These are phyloP conservation scores for Vitis hybrid DNA, from an alignment of 177 flowering plant genomes.

Conservation along the genomic window DNA sequence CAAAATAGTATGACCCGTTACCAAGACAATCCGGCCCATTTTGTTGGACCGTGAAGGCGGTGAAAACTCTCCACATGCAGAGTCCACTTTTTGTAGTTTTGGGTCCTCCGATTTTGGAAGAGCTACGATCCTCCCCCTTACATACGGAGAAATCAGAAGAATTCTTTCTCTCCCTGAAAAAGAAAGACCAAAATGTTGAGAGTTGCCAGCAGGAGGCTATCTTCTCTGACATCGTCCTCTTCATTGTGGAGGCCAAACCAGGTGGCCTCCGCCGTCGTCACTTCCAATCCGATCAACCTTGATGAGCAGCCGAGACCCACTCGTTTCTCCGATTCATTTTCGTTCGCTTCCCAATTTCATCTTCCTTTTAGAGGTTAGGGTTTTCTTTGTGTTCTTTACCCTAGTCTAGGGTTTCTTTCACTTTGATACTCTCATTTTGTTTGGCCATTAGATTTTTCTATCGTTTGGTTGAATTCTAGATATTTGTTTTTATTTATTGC, in stretches of 20 bases:
- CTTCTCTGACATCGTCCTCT: slow-evolving; percentile 13
- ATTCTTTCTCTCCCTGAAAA: neutral
- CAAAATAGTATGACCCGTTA: too few relatives aligned
- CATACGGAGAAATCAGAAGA: too few relatives aligned
- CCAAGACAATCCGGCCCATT: too few relatives aligned
- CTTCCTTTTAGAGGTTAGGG: slow-evolving; percentile 24
- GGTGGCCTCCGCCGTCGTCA: slow-evolving; percentile 9
- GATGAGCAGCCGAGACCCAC: slow-evolving; percentile 11
- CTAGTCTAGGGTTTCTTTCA: neutral
- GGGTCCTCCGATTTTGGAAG: too few relatives aligned
- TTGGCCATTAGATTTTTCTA: too few relatives aligned
- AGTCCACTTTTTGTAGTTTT: too few relatives aligned
- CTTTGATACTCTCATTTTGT: neutral
- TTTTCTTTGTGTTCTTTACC: neutral
- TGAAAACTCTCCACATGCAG: too few relatives aligned
- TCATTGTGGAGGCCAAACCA: slow-evolving; percentile 14
- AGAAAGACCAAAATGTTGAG: slow-evolving; percentile 24
- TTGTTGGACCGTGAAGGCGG: too few relatives aligned
- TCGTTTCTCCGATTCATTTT: neutral
- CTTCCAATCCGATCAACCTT: slow-evolving; percentile 2
- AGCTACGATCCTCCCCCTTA: too few relatives aligned
- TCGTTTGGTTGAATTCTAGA: too few relatives aligned
- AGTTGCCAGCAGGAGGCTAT: slow-evolving; percentile 26
- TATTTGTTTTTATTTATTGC: too few relatives aligned
- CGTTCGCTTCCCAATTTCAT: slow-evolving; percentile 6